phyloP scores from a whole-genome alignment of 345 rosid genomes.

The Pistacia atlantica region DNA sequence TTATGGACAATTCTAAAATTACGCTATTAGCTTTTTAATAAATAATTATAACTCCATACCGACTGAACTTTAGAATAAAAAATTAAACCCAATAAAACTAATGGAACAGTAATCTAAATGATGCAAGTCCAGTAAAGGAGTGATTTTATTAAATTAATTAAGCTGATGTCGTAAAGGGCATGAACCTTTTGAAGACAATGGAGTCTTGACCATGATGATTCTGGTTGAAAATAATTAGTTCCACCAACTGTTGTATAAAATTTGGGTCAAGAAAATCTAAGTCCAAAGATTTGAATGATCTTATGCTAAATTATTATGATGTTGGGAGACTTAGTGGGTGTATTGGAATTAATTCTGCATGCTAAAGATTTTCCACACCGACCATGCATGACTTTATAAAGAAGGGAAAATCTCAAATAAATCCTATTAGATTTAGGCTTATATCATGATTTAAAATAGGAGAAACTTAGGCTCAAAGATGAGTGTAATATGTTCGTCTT shows the following conservation, averaged over 20 bases:
- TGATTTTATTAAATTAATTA: not conserved
- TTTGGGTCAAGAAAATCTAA: not conserved
- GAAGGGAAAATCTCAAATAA: not conserved
- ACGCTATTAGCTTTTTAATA: too few relatives aligned
- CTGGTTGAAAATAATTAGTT: conserved; percentile 10
- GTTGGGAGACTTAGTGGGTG: not conserved
- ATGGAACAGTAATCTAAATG: not conserved
- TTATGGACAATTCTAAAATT: too few relatives aligned
- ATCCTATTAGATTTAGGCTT: too few relatives aligned
- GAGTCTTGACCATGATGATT: conserved; percentile 13
- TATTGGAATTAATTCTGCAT: not conserved
- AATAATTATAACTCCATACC: too few relatives aligned
- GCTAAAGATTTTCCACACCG: conserved; percentile 4
- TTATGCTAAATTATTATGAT: not conserved
- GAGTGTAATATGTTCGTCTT: too few relatives aligned
- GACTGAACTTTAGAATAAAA: too few relatives aligned
- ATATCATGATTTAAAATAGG: too few relatives aligned
- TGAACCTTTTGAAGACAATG: not conserved
- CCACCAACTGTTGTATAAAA: conserved; percentile 18
- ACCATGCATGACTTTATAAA: not conserved
- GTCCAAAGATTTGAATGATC: conserved; percentile 1
- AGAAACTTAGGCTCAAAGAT: too few relatives aligned
- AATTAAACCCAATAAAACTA: not conserved
- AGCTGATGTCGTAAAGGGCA: not conserved
- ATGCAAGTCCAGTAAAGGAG: not conserved